A percentile compares a stretch with the other conserved stretches of the same genome.
These are phyloP conservation scores for Artemisia argyi DNA, from an alignment of 129 eudicot species.

Conservation along the genomic window DNA sequence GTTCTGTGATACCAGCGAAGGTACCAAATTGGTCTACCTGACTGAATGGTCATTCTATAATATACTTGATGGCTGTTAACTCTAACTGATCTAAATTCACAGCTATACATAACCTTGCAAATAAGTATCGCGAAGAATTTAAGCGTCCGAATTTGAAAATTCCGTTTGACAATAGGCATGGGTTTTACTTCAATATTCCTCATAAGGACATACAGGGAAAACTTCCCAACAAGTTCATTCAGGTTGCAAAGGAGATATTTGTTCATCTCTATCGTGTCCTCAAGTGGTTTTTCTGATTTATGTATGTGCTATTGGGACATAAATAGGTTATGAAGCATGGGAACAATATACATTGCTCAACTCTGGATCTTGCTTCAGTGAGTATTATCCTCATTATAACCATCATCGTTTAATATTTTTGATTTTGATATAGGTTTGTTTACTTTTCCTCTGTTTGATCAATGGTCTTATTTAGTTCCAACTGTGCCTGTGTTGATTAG, in stretches of 20 bases:
- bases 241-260: slow-evolving; percentile 50
- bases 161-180: slow-evolving; percentile 94
- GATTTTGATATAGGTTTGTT: slow-evolving; percentile 8
- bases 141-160: slow-evolving; percentile 87
- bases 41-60: slow-evolving; percentile 6
- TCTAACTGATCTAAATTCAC: slow-evolving; percentile 24
- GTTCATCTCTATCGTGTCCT: slow-evolving; percentile 12
- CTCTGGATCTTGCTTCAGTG: slow-evolving; percentile 93
- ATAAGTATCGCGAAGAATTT: slow-evolving; percentile 86
- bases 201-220: slow-evolving; percentile 90
- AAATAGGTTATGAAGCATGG: slow-evolving; percentile 86
- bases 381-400: slow-evolving; percentile 48
- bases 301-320: slow-evolving; percentile 11
- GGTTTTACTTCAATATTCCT: slow-evolving; percentile 93
- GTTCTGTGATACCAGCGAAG: slow-evolving; percentile 97
- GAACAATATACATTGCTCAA: slow-evolving; percentile 90
- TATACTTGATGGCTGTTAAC: not conserved
- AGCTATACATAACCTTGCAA: slow-evolving; percentile 97
- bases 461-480: not conserved
- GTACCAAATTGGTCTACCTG: slow-evolving; percentile 32
- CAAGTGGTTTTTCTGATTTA: slow-evolving; percentile 20
- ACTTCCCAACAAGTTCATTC: slow-evolving; percentile 92
- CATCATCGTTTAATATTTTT: not conserved
- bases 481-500: slow-evolving; percentile 12
- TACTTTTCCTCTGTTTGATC: slow-evolving; percentile 14